These are phyloP conservation scores for Psophocarpus tetragonolobus DNA, from an alignment of 306 rosid species.

Conservation along the genomic window DNA sequence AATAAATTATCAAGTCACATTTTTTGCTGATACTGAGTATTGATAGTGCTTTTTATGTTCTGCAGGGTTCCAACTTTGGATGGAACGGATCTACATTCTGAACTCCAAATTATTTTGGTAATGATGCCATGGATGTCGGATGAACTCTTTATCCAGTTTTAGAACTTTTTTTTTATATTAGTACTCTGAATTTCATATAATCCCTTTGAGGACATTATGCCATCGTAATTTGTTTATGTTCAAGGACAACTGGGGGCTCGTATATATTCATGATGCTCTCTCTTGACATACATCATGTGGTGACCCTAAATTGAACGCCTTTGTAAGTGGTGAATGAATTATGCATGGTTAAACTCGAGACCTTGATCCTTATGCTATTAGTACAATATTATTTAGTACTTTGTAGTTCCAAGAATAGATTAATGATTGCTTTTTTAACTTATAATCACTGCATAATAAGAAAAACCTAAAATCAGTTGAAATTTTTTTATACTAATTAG, in stretches of 20 bases:
- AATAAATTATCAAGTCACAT: not conserved
- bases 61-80: conserved; percentile 84
- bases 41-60: conserved; percentile 27
- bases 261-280: not conserved
- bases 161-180: not conserved
- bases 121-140: not conserved
- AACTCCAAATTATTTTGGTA: not conserved
- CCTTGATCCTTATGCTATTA: not conserved
- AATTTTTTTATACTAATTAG: not conserved
- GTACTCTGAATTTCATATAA: not conserved
- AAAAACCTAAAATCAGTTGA: too few relatives aligned
- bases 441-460: not conserved
- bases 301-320: not conserved
- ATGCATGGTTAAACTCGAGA: not conserved
- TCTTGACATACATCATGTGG: not conserved
- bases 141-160: not conserved
- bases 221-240: not conserved
- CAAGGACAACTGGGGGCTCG: not conserved
- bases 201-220: conserved; percentile 1
- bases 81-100: conserved; percentile 82
- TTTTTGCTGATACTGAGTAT: conserved; percentile 16
- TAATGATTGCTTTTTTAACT: not conserved
- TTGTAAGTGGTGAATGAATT: not conserved
- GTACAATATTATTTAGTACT: too few relatives aligned
- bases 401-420: not conserved